Conservation (phyloP, 2,329 filamentous ascomycete species). For the Talaromyces funiculosus region DNA sequence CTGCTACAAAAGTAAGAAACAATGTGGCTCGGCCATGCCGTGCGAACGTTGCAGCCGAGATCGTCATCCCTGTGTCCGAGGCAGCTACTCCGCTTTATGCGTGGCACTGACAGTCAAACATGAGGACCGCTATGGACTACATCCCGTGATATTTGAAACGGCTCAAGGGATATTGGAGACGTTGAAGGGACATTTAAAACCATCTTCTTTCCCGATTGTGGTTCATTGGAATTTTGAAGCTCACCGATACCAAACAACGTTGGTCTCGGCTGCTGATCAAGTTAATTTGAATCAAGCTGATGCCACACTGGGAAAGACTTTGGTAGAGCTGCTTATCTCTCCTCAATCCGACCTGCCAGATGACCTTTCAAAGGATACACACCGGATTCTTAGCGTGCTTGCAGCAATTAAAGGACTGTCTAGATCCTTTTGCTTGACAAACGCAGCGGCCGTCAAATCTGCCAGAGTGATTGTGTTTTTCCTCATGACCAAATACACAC, state of each 20-base stretch:
- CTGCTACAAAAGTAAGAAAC: constrained; percentile 26
- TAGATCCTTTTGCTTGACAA: constrained; percentile 13
- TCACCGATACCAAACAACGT: neutral
- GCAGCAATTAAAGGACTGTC: constrained; percentile 16
- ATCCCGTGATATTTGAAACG: neutral
- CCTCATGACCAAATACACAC: constrained; percentile 16
- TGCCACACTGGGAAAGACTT: neutral
- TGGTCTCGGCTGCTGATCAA: neutral
- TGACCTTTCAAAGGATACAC: constrained; percentile 13
- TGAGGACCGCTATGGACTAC: neutral
- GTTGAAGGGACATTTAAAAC: neutral
- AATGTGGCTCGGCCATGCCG: constrained; percentile 18
- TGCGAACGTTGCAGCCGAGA: constrained; percentile 20
- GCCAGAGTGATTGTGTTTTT: constrained; percentile 16
- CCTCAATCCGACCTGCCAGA: neutral
- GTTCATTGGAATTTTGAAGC: neutral
- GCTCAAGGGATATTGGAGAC: neutral
- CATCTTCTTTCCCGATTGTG: neutral
- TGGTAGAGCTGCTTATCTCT: neutral
- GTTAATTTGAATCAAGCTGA: neutral
- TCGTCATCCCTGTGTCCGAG: constrained; percentile 21
- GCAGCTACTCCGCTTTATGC: constrained; percentile 14
- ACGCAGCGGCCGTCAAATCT: constrained; percentile 5
- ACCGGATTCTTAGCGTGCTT: constrained; percentile 17
- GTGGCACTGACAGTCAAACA: constrained; percentile 7